These are phyloP conservation scores for Neurospora sp. DNA, from an alignment of 495 filamentous ascomycete genomes.

Conservation along the genomic window DNA sequence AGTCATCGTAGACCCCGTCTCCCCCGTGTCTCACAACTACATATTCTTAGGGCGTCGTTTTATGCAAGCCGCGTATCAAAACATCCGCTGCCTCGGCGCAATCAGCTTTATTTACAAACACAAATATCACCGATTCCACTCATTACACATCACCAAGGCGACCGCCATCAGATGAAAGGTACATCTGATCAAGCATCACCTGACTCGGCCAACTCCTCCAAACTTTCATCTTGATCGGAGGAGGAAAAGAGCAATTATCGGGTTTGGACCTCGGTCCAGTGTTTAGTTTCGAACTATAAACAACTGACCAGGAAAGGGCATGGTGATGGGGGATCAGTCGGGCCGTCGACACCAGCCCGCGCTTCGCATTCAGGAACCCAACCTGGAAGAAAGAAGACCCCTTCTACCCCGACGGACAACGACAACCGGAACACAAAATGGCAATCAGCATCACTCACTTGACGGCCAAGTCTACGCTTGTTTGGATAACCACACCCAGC, in stretches of 20 bases:
- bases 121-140: background rate
- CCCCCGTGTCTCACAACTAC: background rate
- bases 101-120: background rate
- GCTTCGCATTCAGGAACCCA: conserved; percentile 23
- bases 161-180: background rate
- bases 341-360: conserved; percentile 1
- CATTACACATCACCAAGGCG: background rate
- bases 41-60: background rate
- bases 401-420: conserved; percentile 17
- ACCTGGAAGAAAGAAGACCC: conserved; percentile 14
- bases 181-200: background rate
- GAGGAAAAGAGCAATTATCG: background rate
- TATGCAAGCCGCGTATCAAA: background rate
- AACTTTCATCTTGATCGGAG: background rate
- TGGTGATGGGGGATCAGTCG: conserved; percentile 5
- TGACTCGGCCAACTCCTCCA: background rate
- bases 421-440: conserved; percentile 8
- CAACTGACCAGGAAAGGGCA: background rate
- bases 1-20: background rate
- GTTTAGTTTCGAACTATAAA: too few relatives aligned
- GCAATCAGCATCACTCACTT: conserved; percentile 8
- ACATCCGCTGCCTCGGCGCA: background rate
- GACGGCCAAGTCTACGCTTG: conserved; percentile 16
- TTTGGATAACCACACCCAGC: conserved; percentile 26
- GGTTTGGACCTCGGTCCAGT: background rate